These are phyloP conservation scores for Trichoderma sp. DNA, from an alignment of 2,329 filamentous ascomycete genomes.

Conservation along the genomic window DNA sequence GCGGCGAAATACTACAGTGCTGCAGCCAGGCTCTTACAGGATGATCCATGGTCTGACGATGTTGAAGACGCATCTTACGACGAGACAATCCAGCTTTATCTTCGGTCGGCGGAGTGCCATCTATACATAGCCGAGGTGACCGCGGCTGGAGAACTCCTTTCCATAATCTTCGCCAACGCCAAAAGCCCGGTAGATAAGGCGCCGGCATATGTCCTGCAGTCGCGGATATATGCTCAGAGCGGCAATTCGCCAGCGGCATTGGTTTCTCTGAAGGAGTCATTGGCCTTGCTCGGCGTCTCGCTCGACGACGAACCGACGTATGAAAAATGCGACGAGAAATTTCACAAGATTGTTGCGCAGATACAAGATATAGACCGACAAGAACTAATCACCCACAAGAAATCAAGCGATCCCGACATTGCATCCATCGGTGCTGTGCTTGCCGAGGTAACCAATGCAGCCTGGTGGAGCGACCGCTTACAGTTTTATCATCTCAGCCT, in stretches of 20 bases:
- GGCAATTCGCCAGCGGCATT: conserved; percentile 72
- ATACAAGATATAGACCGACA: conserved; percentile 57
- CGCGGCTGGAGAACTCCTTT: conserved; percentile 66
- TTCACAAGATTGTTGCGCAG: conserved; percentile 59
- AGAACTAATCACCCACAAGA: conserved; percentile 44
- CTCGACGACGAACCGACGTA: conserved; percentile 66
- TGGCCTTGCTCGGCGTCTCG: conserved; percentile 66
- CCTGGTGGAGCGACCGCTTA: conserved; percentile 70
- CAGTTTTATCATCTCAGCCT: conserved; percentile 71
- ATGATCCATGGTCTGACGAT: conserved; percentile 71
- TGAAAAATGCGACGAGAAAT: conserved; percentile 75
- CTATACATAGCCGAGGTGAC: conserved; percentile 72
- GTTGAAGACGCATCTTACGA: conserved; percentile 75
- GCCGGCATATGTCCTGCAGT: conserved; percentile 78
- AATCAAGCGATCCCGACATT: conserved; percentile 51
- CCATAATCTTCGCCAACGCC: conserved; percentile 67
- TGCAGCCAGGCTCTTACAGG: conserved; percentile 75
- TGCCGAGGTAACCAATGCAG: conserved; percentile 65
- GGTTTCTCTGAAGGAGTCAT: conserved; percentile 65
- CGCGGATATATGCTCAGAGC: conserved; percentile 71
- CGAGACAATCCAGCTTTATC: conserved; percentile 78
- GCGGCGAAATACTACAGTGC: conserved; percentile 78
- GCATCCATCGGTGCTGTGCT: conserved; percentile 67
- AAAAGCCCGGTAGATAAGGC: conserved; percentile 75
- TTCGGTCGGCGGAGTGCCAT: conserved; percentile 78